These are phyloP conservation scores for Schizothecium vesticola DNA, from an alignment of 495 filamentous ascomycete genomes.

Conservation along the genomic window DNA sequence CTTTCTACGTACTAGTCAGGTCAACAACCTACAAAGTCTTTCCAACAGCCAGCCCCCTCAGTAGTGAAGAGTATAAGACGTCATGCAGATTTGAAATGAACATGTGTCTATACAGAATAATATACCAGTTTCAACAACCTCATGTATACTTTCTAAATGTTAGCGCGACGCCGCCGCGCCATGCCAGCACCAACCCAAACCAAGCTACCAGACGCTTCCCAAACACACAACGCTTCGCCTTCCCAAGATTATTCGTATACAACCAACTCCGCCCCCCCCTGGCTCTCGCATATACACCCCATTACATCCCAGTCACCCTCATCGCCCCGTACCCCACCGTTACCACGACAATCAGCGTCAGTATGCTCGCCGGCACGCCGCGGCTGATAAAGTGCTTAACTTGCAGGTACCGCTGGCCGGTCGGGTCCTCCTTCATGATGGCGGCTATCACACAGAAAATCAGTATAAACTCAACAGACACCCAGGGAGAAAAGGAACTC, in stretches of 20 bases:
- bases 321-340: conserved; percentile 85
- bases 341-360: conserved; percentile 77
- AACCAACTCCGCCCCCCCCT: background rate
- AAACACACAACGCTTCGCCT: background rate
- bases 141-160: background rate
- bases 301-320: conserved; percentile 67
- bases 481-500: conserved; percentile 35
- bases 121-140: background rate
- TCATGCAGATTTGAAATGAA: no score
- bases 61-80: no score
- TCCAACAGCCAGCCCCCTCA: no score
- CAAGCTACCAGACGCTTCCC: background rate
- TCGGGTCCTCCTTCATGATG: conserved; percentile 97
- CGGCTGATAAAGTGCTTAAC: conserved; percentile 92
- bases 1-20: no score
- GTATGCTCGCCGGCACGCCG: conserved; percentile 78
- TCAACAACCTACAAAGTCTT: no score
- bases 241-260: background rate
- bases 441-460: conserved; percentile 55
- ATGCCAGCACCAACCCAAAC: background rate
- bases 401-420: conserved; percentile 83
- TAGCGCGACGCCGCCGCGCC: background rate
- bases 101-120: background rate
- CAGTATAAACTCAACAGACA: background rate
- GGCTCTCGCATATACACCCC: background rate